Conservation (phyloP, 768 basidiomycete genomes). For the Lactarius hengduanensis region DNA sequence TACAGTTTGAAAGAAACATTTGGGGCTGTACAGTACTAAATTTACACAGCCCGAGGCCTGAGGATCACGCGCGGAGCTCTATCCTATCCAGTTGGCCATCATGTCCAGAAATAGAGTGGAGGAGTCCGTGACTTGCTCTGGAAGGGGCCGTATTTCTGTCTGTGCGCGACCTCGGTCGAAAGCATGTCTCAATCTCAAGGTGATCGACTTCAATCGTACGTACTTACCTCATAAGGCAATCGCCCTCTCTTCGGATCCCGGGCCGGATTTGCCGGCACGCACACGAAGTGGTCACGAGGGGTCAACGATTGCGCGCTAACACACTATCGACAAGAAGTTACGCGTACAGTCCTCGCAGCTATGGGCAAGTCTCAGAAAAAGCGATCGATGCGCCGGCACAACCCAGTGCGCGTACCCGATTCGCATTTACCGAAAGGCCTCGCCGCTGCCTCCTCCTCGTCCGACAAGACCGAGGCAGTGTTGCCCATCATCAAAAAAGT, state of each 20-base stretch:
- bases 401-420: conserved; percentile 92
- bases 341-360: neutral
- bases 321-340: neutral
- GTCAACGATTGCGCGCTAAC: neutral
- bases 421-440: conserved; percentile 85
- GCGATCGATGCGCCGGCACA: conserved; percentile 79
- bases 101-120: too few relatives aligned
- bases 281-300: too few relatives aligned
- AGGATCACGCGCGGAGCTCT: too few relatives aligned
- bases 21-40: too few relatives aligned
- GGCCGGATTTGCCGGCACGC: neutral
- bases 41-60: too few relatives aligned
- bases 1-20: too few relatives aligned
- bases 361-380: conserved; percentile 98
- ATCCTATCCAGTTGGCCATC: too few relatives aligned
- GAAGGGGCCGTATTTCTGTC: too few relatives aligned
- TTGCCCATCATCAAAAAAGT: conserved; percentile 93
- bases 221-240: neutral
- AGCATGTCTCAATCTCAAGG: too few relatives aligned
- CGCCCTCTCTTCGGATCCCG: neutral
- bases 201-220: too few relatives aligned
- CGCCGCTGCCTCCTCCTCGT: conserved; percentile 66
- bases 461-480: conserved; percentile 74
- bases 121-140: too few relatives aligned
- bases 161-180: too few relatives aligned